Evolutionary conservation across 2,329 filamentous ascomycete genomes (phyloP), one percentile per base, ranked within the genome.

Genomic region (Juglanconis sp.): DNA sequence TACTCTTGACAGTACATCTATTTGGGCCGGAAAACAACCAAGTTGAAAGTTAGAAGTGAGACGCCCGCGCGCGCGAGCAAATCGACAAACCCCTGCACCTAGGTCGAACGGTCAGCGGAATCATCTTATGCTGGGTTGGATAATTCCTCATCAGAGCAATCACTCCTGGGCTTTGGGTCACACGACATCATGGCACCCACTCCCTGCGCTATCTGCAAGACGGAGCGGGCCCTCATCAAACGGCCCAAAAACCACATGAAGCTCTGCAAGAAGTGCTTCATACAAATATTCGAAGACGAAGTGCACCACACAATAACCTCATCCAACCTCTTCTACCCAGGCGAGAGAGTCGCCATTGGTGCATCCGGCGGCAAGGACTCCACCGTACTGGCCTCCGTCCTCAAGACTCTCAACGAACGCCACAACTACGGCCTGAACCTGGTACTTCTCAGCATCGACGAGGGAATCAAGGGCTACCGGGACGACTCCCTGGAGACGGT

Each of bases 341-440:
- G 94, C 61, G 95, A 99, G 73, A 86, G 84, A 63, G 85, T 99
- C 44, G 96, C 95, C 7, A 97, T 99, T 69, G 96, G 95, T 48
- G 95, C 96, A 53, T 97, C 93, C 1, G 95, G 95, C 58, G 95
- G 95, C 68, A 99, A 99, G 76, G 95, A 99, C 74, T 97, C 92
- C 56, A 99, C 95, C 0, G 95, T 99, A 0, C 82, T 99, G 10
- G 95, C 95, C 4, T 96, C 92, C 0, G 93, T 99, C 0, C 82
- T 99, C 56, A 97, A 97, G 74, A 96, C 92, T 0, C 80, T 99
- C 3, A 98, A 99, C 68, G 91, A 96, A 72, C 86, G 93, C 50
- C 86, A 97, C 72, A 80, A 88, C 65, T 98, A 98, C 72, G 91
- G 89, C 1, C 79, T 99, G 5, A 86, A 98, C 48, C 82, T 99